Evolutionary conservation across 306 rosid genomes (phyloP).

Genomic region (Casuarina cunninghamiana): DNA sequence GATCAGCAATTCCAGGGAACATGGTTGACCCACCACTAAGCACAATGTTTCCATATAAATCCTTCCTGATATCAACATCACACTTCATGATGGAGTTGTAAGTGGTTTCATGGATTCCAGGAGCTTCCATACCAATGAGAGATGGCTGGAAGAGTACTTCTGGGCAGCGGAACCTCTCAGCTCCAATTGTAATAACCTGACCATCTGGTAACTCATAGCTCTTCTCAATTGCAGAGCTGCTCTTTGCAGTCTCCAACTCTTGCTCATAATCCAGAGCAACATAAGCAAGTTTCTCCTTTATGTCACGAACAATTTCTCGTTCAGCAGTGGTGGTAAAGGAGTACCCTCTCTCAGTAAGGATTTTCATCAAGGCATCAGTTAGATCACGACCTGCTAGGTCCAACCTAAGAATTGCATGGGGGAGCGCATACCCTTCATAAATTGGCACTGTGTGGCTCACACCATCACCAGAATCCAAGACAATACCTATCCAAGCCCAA

Average conservation of each 20-base stretch:
- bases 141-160: slow-evolving; percentile 83
- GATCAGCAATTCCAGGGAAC: slow-evolving; percentile 78
- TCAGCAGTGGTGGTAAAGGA: slow-evolving; percentile 70
- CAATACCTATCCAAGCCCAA: slow-evolving; percentile 51
- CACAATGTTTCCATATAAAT: slow-evolving; percentile 68
- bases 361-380: slow-evolving; percentile 62
- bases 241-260: slow-evolving; percentile 67
- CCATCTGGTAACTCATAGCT: slow-evolving; percentile 76
- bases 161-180: slow-evolving; percentile 81
- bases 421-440: slow-evolving; percentile 71
- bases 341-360: slow-evolving; percentile 77
- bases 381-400: slow-evolving; percentile 82
- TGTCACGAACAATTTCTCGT: slow-evolving; percentile 79
- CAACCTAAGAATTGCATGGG: slow-evolving; percentile 72
- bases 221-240: slow-evolving; percentile 67
- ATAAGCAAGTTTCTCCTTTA: slow-evolving; percentile 71
- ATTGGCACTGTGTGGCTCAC: slow-evolving; percentile 81
- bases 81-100: slow-evolving; percentile 81
- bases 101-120: slow-evolving; percentile 74
- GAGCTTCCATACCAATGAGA: slow-evolving; percentile 70
- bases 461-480: slow-evolving; percentile 78
- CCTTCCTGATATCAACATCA: slow-evolving; percentile 78
- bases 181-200: slow-evolving; percentile 69
- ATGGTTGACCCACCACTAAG: slow-evolving; percentile 77
- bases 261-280: slow-evolving; percentile 75